Evolutionary conservation across 2,329 filamentous ascomycete species (phyloP).

Genomic region (Trichophyton schoenleinii): DNA sequence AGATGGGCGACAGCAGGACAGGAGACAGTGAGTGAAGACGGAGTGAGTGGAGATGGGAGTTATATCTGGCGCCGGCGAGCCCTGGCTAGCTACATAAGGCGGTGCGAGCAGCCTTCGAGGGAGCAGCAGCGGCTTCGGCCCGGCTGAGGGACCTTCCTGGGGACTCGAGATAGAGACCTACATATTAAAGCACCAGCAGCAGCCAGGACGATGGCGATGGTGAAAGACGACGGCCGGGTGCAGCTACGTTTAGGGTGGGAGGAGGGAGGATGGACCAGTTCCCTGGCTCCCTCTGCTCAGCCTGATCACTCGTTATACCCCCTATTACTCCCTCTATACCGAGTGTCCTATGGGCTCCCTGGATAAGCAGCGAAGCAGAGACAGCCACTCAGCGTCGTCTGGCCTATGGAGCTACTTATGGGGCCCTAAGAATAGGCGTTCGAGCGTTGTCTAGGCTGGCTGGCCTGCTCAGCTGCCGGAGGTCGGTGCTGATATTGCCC

Average conservation of each 20-base stretch:
- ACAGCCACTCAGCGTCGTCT: neutral
- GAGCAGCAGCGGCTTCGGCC: constrained; percentile 1
- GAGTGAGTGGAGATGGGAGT: neutral
- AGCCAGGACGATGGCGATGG: no score
- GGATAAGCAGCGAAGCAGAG: neutral
- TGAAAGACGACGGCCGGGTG: neutral
- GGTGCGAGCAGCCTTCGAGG: neutral
- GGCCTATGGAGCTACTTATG: neutral
- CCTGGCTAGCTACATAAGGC: neutral
- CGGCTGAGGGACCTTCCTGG: neutral
- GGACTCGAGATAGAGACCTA: neutral
- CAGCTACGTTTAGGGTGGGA: neutral
- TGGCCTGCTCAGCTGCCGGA: neutral
- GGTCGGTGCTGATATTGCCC: neutral
- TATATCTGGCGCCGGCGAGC: neutral
- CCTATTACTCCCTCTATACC: neutral
- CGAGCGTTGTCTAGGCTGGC: neutral
- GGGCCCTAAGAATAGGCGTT: neutral
- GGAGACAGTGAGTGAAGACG: neutral
- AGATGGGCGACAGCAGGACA: neutral
- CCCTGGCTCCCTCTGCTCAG: neutral
- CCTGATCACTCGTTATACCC: neutral
- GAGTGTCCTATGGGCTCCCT: neutral
- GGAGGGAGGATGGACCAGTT: neutral
- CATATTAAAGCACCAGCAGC: neutral